These are phyloP conservation scores for Penicillium sp. DNA, from an alignment of 2,329 filamentous ascomycete species.

Conservation along the genomic window DNA sequence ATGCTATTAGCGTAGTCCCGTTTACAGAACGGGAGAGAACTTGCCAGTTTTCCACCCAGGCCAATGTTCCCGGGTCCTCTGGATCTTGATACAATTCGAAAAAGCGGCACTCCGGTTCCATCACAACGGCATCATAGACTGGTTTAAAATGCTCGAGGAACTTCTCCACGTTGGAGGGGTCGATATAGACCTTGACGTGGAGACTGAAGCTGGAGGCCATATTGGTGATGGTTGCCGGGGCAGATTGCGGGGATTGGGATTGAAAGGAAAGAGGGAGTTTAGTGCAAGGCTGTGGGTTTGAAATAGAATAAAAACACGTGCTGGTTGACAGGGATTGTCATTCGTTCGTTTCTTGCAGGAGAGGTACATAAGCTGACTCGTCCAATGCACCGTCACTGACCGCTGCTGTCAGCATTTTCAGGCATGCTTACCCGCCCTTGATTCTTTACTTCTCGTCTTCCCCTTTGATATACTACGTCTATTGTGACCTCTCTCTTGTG, in stretches of 20 bases:
- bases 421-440: no score
- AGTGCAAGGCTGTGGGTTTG: background rate
- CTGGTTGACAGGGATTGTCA: background rate
- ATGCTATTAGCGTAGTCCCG: background rate
- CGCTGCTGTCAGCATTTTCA: no score
- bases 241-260: background rate
- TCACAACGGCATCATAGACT: slow-evolving; percentile 42
- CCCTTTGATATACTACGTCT: no score
- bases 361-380: no score
- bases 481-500: no score
- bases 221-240: background rate
- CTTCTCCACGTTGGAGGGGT: slow-evolving; percentile 24
- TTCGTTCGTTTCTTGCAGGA: no score
- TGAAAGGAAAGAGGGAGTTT: background rate
- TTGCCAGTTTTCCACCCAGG: slow-evolving; percentile 46
- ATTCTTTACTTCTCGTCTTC: no score
- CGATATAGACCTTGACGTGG: slow-evolving; percentile 26
- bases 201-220: slow-evolving; percentile 12
- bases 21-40: background rate
- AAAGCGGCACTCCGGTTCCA: slow-evolving; percentile 47
- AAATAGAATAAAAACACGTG: background rate
- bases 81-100: slow-evolving; percentile 45
- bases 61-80: slow-evolving; percentile 39
- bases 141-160: slow-evolving; percentile 40
- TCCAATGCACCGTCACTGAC: no score